Evolutionary conservation across 495 filamentous ascomycete genomes (phyloP), one percentile per base, ranked within the genome.

Genomic region (Cercophora sp.): DNA sequence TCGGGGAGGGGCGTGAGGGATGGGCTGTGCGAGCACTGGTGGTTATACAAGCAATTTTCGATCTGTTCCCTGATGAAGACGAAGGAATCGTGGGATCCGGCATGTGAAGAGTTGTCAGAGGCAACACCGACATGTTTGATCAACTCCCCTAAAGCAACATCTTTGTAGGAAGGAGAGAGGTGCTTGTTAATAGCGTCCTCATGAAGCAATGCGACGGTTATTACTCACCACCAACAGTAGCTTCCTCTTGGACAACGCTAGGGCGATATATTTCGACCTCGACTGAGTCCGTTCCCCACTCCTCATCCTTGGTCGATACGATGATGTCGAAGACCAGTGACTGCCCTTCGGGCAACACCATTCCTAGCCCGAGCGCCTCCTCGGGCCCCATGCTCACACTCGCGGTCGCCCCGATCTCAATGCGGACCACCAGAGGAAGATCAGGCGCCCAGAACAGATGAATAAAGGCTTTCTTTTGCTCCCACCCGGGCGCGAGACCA

Each of bases 351-450:
- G n/a, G n/a, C n/a, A n/a, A n/a, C n/a, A n/a, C n/a, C n/a, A n/a
- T n/a, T n/a, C n/a, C n/a, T n/a, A n/a, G n/a, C 6, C 18, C 18
- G 13, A 43, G 16, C 9, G 31, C 31, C 1, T 45, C n/a, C n/a
- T 45, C 16, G 10, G 15, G n/a, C 10, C 27, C 27, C 5, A 39
- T 22, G 9, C 18, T 27, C 42, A 23, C 34, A n/a, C 29, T 13
- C 13, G 31, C 23, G 2, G 3, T 4, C 1, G 8, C 19, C 8
- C 40, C 42, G 29, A 22, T 37, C 11, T 41, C 15, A 6, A 55
- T 11, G 2, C 36, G 45, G 27, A 55, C 53, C 1, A 55, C 45
- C 27, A 55, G 25, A 20, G 53, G 53, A 5, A 55, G 15, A 29
- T 27, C 27, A 4, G 46, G 37, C 19, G 53, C 53, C 19, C 49